Conservation (phyloP, 176 grass and related monocot species). For the Rhynchospora breviuscula region DNA sequence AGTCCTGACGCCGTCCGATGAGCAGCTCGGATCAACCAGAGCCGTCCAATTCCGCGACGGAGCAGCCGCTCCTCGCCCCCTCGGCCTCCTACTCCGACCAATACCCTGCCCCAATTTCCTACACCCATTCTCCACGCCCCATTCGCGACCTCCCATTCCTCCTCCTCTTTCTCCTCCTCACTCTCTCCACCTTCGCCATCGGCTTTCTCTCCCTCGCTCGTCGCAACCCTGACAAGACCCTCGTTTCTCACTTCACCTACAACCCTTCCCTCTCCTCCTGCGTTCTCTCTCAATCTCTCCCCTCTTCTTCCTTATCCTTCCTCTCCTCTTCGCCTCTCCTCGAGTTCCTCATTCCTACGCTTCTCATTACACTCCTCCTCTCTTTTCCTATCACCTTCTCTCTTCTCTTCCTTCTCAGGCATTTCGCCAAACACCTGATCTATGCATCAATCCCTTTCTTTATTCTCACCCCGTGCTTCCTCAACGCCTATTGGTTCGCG, state of each 20-base stretch:
- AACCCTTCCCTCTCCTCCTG: slow-evolving; percentile 28
- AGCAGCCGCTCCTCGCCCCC: slow-evolving; percentile 1
- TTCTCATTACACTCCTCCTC: slow-evolving; percentile 35
- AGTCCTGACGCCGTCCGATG: slow-evolving; percentile 17
- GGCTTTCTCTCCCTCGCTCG: slow-evolving; percentile 30
- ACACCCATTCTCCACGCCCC: slow-evolving; percentile 35
- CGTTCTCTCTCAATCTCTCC: slow-evolving; percentile 15
- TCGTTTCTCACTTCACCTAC: slow-evolving; percentile 20
- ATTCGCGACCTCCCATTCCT: slow-evolving; percentile 37
- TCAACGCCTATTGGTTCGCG: slow-evolving; percentile 48
- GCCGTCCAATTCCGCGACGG: not conserved
- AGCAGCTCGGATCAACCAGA: slow-evolving; percentile 3
- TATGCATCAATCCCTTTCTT: slow-evolving; percentile 42
- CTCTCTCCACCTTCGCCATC: slow-evolving; percentile 29
- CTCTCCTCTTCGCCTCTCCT: slow-evolving; percentile 11
- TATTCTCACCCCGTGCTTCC: slow-evolving; percentile 35
- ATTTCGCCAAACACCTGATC: slow-evolving; percentile 34
- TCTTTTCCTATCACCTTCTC: slow-evolving; percentile 20
- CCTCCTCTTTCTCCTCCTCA: slow-evolving; percentile 42
- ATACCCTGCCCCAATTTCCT: slow-evolving; percentile 34
- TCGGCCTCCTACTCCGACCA: not conserved
- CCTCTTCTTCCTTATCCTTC: not conserved
- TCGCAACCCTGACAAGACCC: slow-evolving; percentile 23
- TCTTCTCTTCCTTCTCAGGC: slow-evolving; percentile 30
- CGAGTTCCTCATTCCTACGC: slow-evolving; percentile 33